Evolutionary conservation across 768 basidiomycete genomes (phyloP).

Genomic region (Lactarius tabidus): DNA sequence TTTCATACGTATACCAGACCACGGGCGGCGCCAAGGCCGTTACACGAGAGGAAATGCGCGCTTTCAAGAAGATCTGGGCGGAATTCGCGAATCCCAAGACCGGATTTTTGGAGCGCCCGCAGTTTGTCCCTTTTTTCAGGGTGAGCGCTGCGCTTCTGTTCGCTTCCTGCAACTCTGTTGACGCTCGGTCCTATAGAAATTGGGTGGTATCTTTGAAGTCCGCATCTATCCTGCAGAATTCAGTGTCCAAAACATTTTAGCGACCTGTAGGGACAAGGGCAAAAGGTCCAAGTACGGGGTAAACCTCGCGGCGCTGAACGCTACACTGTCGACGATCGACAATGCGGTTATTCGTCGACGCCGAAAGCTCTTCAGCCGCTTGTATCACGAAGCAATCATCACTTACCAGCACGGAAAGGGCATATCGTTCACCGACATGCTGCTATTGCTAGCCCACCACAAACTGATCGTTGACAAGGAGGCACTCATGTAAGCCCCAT

Average conservation of each 20-base stretch:
- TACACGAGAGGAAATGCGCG: slow-evolving; percentile 86
- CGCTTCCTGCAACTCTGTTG: background rate
- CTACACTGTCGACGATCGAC: slow-evolving; percentile 61
- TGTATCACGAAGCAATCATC: slow-evolving; percentile 85
- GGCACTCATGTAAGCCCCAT: slow-evolving; percentile 69
- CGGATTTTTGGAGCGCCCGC: slow-evolving; percentile 66
- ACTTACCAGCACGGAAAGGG: slow-evolving; percentile 68
- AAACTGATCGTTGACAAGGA: slow-evolving; percentile 87
- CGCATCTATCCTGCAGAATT: slow-evolving; percentile 74
- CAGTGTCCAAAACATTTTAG: slow-evolving; percentile 56
- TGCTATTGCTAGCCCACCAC: slow-evolving; percentile 83
- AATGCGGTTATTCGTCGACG: slow-evolving; percentile 57
- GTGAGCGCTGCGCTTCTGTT: slow-evolving; percentile 46
- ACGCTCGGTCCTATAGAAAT: slow-evolving; percentile 45
- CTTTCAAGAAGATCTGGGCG: slow-evolving; percentile 94
- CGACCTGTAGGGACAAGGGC: slow-evolving; percentile 41
- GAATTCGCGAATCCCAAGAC: slow-evolving; percentile 75
- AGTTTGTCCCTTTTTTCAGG: slow-evolving; percentile 74
- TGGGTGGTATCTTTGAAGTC: slow-evolving; percentile 86
- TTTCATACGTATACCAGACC: slow-evolving; percentile 91
- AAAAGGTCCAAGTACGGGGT: slow-evolving; percentile 46
- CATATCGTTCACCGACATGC: slow-evolving; percentile 89
- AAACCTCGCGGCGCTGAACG: slow-evolving; percentile 59
- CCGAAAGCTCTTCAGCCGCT: slow-evolving; percentile 62
- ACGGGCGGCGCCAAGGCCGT: slow-evolving; percentile 78